Evolutionary conservation across 2,329 filamentous ascomycete species (phyloP).

Genomic region (Monilinia polystroma): DNA sequence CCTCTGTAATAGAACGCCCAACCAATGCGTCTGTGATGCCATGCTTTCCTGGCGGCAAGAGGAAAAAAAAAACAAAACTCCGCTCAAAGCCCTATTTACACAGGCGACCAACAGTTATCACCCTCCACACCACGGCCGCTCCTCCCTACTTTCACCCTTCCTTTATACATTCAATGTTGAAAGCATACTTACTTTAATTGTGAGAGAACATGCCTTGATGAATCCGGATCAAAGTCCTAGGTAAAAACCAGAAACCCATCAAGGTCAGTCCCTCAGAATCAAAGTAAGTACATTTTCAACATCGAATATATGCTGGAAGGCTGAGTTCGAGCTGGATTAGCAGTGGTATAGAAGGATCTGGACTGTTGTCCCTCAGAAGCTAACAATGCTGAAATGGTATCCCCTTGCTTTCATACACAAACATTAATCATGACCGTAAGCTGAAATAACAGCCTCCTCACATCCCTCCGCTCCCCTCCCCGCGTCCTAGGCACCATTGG

Average conservation of each 20-base stretch:
- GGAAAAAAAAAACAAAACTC: not conserved
- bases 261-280: not conserved
- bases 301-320: not conserved
- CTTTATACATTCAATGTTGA: not conserved
- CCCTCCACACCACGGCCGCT: not conserved
- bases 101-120: not conserved
- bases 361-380: not conserved
- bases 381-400: conserved; percentile 6
- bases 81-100: not conserved
- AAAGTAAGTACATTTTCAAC: not conserved
- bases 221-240: conserved; percentile 16
- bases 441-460: not conserved
- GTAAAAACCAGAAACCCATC: conserved; percentile 16
- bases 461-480: no score
- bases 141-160: conserved; percentile 14
- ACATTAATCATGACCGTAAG: conserved; percentile 7
- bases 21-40: not conserved
- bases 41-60: not conserved
- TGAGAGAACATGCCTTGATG: not conserved
- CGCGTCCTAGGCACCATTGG: not conserved
- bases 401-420: not conserved
- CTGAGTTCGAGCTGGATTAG: not conserved
- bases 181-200: not conserved
- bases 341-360: not conserved
- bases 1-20: not conserved